Percentiles rank a stretch among this genome's conserved stretches.
phyloP scores from a whole-genome alignment of 352 stramenopile genomes.

The Phytopythium aichiense region DNA sequence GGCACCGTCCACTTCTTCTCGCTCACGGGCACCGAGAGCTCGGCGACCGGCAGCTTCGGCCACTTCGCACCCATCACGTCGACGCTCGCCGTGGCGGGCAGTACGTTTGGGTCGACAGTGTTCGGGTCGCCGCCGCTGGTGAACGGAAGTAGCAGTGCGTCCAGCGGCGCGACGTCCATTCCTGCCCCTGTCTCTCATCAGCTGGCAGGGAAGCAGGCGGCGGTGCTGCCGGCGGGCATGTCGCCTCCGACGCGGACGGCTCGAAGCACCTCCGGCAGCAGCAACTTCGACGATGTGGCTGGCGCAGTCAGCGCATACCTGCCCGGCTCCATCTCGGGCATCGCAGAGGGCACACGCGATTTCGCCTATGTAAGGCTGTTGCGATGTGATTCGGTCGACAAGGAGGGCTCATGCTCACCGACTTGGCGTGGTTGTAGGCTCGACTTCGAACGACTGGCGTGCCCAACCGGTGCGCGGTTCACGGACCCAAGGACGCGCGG shows the following conservation, averaged over 20 bases:
- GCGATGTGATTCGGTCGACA: neutral
- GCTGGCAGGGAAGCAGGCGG: constrained; percentile 3
- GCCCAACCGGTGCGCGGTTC: constrained; percentile 76
- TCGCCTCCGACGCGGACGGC: constrained; percentile 12
- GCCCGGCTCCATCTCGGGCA: constrained; percentile 69
- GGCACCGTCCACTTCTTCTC: constrained; percentile 97
- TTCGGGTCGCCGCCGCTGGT: constrained; percentile 21
- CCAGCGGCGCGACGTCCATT: constrained; percentile 1
- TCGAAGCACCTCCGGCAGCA: constrained; percentile 33
- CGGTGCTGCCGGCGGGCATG: neutral
- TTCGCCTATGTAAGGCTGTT: constrained; percentile 72
- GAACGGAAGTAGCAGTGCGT: neutral
- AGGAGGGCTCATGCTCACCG: neutral
- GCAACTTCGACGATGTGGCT: constrained; percentile 65
- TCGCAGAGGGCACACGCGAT: constrained; percentile 82
- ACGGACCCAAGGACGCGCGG: constrained; percentile 51
- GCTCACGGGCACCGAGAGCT: constrained; percentile 65
- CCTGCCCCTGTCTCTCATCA: neutral
- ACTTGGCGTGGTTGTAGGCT: constrained; percentile 32
- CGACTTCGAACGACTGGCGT: constrained; percentile 63
- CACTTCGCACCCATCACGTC: constrained; percentile 73
- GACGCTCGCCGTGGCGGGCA: constrained; percentile 65
- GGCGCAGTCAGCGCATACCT: constrained; percentile 71
- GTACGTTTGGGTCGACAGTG: constrained; percentile 47
- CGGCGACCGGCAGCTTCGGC: constrained; percentile 72